These are phyloP conservation scores for Cyclanthera cordifolia DNA, from an alignment of 306 rosid genomes.

Conservation along the genomic window DNA sequence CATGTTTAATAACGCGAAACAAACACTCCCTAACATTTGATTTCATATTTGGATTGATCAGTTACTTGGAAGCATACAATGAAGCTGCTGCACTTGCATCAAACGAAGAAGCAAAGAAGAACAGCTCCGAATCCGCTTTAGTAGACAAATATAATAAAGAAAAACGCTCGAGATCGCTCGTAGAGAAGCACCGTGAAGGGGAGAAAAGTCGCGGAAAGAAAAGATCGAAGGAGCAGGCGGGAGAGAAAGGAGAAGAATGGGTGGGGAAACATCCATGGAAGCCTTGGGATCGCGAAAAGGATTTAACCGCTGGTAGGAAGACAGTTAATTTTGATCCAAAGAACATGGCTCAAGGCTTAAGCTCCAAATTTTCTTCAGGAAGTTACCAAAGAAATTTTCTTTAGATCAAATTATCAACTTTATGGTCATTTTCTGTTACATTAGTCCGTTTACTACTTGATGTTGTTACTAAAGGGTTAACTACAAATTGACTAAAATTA, in stretches of 20 bases:
- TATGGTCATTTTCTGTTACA: not conserved
- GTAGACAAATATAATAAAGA: slow-evolving; percentile 77
- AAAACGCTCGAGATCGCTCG: slow-evolving; percentile 67
- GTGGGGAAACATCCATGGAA: slow-evolving; percentile 91
- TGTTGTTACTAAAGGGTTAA: too few relatives aligned
- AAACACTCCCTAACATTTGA: too few relatives aligned
- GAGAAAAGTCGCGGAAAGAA: slow-evolving; percentile 40
- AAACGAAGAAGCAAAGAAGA: slow-evolving; percentile 44
- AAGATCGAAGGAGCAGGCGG: slow-evolving; percentile 38
- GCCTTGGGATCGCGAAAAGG: slow-evolving; percentile 97
- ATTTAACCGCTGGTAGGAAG: slow-evolving; percentile 66
- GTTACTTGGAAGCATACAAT: slow-evolving; percentile 83
- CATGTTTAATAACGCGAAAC: too few relatives aligned
- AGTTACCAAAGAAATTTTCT: slow-evolving; percentile 74
- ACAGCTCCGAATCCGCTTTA: slow-evolving; percentile 55
- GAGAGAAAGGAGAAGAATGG: slow-evolving; percentile 49
- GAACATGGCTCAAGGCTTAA: slow-evolving; percentile 53
- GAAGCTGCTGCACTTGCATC: slow-evolving; percentile 75
- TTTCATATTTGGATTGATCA: slow-evolving; percentile 17
- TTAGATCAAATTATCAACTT: slow-evolving; percentile 11
- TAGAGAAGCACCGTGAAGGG: slow-evolving; percentile 59
- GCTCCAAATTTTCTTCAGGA: slow-evolving; percentile 77
- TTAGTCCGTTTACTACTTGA: too few relatives aligned
- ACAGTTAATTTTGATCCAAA: slow-evolving; percentile 54
- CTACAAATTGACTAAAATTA: too few relatives aligned